A percentile compares a stretch with the other conserved stretches of the same genome.
These are phyloP conservation scores for Apiospora arundinis DNA, from an alignment of 2,329 filamentous ascomycete species.

Conservation along the genomic window DNA sequence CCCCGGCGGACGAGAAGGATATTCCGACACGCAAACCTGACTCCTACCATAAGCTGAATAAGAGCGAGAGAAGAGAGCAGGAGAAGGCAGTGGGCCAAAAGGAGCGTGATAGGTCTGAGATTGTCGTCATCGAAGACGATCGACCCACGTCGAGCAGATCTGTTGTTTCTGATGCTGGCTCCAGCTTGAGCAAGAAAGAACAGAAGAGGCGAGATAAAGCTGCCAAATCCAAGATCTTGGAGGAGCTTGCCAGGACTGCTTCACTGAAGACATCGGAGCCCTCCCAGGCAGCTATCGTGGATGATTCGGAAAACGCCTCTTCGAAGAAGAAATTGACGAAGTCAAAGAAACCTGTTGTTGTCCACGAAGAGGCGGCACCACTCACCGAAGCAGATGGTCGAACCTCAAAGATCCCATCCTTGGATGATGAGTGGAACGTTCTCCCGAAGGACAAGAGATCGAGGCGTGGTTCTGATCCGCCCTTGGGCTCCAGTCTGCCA, in stretches of 20 bases:
- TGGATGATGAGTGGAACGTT: constrained; percentile 5
- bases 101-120: constrained; percentile 33
- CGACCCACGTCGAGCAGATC: constrained; percentile 27
- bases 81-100: constrained; percentile 44
- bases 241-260: constrained; percentile 21
- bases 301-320: constrained; percentile 35
- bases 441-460: constrained; percentile 21
- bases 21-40: constrained; percentile 33
- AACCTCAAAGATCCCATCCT: not conserved
- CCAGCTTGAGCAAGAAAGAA: constrained; percentile 43
- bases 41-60: constrained; percentile 35
- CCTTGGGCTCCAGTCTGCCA: constrained; percentile 23
- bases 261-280: constrained; percentile 32
- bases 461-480: constrained; percentile 13
- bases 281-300: constrained; percentile 26
- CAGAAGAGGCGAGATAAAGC: constrained; percentile 52
- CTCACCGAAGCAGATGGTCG: not conserved
- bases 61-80: constrained; percentile 45
- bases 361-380: constrained; percentile 32
- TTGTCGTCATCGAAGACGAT: constrained; percentile 30
- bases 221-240: constrained; percentile 34
- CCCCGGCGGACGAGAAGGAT: constrained; percentile 45
- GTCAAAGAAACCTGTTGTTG: constrained; percentile 34
- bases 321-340: constrained; percentile 35
- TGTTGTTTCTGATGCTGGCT: constrained; percentile 41